Evolutionary conservation across 1,284 basidiomycete species (phyloP), one percentile per base, ranked within the genome.

Genomic region (Pascua sp.): DNA sequence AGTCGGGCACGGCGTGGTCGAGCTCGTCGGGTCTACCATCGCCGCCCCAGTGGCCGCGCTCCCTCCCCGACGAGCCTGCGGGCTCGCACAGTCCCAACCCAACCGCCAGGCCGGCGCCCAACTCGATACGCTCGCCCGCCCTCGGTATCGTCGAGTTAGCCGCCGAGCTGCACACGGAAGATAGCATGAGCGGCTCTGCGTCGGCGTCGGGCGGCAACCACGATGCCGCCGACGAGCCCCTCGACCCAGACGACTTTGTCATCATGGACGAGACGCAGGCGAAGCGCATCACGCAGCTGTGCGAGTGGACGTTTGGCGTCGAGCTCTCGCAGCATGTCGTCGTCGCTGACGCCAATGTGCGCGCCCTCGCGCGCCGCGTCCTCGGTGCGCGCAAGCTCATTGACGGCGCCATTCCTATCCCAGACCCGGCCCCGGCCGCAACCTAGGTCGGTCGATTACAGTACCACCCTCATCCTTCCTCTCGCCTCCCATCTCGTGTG

Each of bases 201-300:
- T 32, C 45, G 9, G 13, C 39, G 49, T 36, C 47, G 36, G 41
- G 45, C 40, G 42, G 37, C 56, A 11, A 47, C 37, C 57, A 45
- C 32, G 60, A 58, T 11, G 71, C 78, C n/a, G 45, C 54, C 12
- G 49, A 43, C 48, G 65, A 63, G 2, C 13, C 36, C 13, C 76
- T 76, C 48, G 90, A 95, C 70, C 84, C 85, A 0, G 93, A 98
- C 70, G 93, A 98, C 77, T 98, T 98, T 75, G 84, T 85, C 45
- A 91, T 98, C 78, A 97, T 93, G 91, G 87, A 88, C 4, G 86
- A 89, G 64, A 80, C 81, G 43, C 94, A 98, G 75, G 95, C 94
- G 32, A 86, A 86, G 73, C 84, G 90, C 47, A 97, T 98, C 66
- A 87, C 87, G 43, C 77, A 79, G 17, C 86, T 85, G 17, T 86